These are phyloP conservation scores for Meyerozyma carpophila DNA, from an alignment of 1,139 yeast species.

Conservation along the genomic window DNA sequence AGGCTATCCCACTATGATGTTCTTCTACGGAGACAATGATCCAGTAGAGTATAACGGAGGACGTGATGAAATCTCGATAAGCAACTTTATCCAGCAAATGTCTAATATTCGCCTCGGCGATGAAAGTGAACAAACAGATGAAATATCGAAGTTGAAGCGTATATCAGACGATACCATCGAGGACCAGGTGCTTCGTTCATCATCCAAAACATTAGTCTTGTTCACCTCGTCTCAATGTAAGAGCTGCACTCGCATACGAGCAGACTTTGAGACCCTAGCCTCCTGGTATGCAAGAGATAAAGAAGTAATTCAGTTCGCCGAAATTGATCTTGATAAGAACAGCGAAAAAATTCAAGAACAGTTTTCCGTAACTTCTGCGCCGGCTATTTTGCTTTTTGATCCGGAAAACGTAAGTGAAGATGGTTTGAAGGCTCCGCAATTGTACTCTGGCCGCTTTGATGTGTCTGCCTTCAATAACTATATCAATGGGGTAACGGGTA, in stretches of 20 bases:
- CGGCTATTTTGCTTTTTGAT: constrained; percentile 49
- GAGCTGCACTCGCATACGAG: constrained; percentile 22
- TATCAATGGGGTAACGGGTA: constrained; percentile 47
- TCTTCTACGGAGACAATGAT: constrained; percentile 47
- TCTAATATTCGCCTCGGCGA: constrained; percentile 21
- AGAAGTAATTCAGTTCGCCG: constrained; percentile 37
- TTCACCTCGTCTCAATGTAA: constrained; percentile 38
- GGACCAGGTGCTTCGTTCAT: constrained; percentile 20
- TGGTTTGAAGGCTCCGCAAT: constrained; percentile 35
- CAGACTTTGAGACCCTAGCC: constrained; percentile 30
- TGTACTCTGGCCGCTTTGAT: constrained; percentile 37
- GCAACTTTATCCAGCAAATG: constrained; percentile 41
- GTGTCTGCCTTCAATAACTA: constrained; percentile 40
- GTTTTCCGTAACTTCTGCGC: constrained; percentile 44
- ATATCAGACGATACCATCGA: constrained; percentile 33
- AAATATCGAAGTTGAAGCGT: constrained; percentile 15
- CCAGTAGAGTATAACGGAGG: constrained; percentile 47
- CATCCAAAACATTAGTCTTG: constrained; percentile 23
- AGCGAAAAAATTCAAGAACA: constrained; percentile 35
- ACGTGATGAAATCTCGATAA: constrained; percentile 40
- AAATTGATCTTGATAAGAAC: constrained; percentile 42
- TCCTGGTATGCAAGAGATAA: constrained; percentile 22
- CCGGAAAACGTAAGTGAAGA: constrained; percentile 22
- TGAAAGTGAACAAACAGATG: constrained; percentile 1
- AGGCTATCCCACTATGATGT: constrained; percentile 62